Conservation (phyloP, 768 basidiomycete species). For the Lanmaoa rubissima region DNA sequence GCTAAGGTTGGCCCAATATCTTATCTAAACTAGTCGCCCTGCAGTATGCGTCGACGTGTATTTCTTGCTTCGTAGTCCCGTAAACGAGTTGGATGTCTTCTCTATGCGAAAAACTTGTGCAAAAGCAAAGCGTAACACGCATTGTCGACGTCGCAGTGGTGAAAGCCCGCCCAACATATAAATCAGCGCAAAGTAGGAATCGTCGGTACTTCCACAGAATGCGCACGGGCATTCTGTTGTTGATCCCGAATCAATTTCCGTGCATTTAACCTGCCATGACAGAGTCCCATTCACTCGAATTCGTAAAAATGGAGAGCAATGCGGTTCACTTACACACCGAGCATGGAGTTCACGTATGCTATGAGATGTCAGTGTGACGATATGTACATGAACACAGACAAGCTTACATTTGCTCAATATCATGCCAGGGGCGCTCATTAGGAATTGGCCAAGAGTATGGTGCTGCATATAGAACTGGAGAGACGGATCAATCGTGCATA, state of each 20-base stretch:
- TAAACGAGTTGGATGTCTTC: neutral
- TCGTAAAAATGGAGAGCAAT: neutral
- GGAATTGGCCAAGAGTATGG: neutral
- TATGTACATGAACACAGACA: neutral
- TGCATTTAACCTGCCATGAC: slow-evolving; percentile 7
- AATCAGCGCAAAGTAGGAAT: slow-evolving; percentile 1
- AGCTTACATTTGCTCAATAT: slow-evolving; percentile 16
- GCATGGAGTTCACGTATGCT: slow-evolving; percentile 25
- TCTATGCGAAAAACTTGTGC: neutral
- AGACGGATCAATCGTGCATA: neutral
- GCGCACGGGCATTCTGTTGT: neutral
- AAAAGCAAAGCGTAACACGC: neutral
- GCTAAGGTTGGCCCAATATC: neutral
- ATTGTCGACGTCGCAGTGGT: neutral
- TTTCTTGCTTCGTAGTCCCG: neutral
- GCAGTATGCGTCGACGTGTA: neutral
- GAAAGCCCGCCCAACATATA: neutral
- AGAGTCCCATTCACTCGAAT: neutral
- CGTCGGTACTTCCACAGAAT: slow-evolving; percentile 6
- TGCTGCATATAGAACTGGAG: slow-evolving; percentile 11
- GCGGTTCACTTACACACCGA: slow-evolving; percentile 16
- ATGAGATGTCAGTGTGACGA: neutral
- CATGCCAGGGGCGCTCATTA: slow-evolving; percentile 6
- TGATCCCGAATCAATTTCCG: slow-evolving; percentile 15
- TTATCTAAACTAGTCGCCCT: neutral